Evolutionary conservation across 2,329 filamentous ascomycete genomes (phyloP).

Genomic region (Fusarium piperis): DNA sequence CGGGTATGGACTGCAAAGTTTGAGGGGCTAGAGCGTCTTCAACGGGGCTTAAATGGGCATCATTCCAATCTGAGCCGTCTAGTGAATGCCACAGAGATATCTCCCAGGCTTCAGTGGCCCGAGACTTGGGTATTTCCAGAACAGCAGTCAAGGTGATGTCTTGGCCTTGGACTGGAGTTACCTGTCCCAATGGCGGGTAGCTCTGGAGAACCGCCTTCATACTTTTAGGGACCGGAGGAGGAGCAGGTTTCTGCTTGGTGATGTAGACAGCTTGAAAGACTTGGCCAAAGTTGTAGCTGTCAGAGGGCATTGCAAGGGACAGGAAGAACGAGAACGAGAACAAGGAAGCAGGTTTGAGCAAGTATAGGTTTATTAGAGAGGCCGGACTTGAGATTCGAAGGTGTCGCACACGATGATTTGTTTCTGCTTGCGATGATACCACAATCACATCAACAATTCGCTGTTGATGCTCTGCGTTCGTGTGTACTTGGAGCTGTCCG

Average conservation of each 20-base stretch:
- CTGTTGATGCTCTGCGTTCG: constrained; percentile 4
- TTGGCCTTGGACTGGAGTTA: constrained; percentile 65
- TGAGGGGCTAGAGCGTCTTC: constrained; percentile 52
- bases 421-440: background rate
- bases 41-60: constrained; percentile 56
- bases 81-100: constrained; percentile 76
- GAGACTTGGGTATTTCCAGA: constrained; percentile 70
- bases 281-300: constrained; percentile 48
- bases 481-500: constrained; percentile 14
- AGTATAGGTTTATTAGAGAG: constrained; percentile 16
- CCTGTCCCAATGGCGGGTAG: constrained; percentile 79
- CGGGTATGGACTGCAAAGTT: constrained; percentile 56
- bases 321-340: background rate
- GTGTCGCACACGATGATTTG: background rate
- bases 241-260: constrained; percentile 50
- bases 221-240: constrained; percentile 36
- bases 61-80: constrained; percentile 65
- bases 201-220: constrained; percentile 56
- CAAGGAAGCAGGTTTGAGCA: constrained; percentile 8
- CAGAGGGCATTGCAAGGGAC: constrained; percentile 38
- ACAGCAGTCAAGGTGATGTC: constrained; percentile 72
- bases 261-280: constrained; percentile 51
- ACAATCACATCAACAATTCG: background rate
- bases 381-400: background rate
- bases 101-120: constrained; percentile 71